Evolutionary conservation across 2,329 filamentous ascomycete genomes (phyloP), one percentile per base, ranked within the genome.

Genomic region (Penicillium sp.): DNA sequence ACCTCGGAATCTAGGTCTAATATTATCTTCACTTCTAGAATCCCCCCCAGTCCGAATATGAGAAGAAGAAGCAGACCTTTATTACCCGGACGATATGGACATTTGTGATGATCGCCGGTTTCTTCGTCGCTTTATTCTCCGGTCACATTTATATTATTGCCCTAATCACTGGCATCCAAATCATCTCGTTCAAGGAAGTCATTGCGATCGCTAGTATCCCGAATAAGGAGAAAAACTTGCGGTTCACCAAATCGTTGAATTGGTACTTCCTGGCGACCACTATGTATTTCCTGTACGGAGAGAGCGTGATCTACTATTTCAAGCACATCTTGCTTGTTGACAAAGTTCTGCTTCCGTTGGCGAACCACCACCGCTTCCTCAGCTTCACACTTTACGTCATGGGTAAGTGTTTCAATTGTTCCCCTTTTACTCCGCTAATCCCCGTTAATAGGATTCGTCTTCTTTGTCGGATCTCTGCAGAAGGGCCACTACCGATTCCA

Each of bases 221-320:
- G 53, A 96, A 91, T 75, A 87, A 90, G 70, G 92, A 92, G 62
- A 88, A 93, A 70, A 91, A 93, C 72, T 82, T 99, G 60, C 89
- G 89, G 58, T 96, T 96, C 68, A 97, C 93, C 64, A 97, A 97
- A 81, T 92, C 91, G 65, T 81, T 99, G 68, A 97, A 97, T 77
- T 99, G 94, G 94, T 99, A 99, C 77, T 99, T 96, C 81, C 83
- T 99, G 53, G 94, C 92, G n/a, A 91, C 90, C 27, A 96, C 93
- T 66, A 97, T 99, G 93, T 99, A 99, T 81, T 99, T 96, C 68
- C 82, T 99, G 50, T 99, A 99, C 73, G 94, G 94, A 71, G 94
- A 99, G 79, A 97, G 91, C 69, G 93, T 99, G 71, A 96, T 99
- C 70, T 99, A 99, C 80, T 99, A 99, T 79, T 99, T 99, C 79